Evolutionary conservation across 371 early-diverging fungal genomes (phyloP).

Genomic region (Mucor mucedo): DNA sequence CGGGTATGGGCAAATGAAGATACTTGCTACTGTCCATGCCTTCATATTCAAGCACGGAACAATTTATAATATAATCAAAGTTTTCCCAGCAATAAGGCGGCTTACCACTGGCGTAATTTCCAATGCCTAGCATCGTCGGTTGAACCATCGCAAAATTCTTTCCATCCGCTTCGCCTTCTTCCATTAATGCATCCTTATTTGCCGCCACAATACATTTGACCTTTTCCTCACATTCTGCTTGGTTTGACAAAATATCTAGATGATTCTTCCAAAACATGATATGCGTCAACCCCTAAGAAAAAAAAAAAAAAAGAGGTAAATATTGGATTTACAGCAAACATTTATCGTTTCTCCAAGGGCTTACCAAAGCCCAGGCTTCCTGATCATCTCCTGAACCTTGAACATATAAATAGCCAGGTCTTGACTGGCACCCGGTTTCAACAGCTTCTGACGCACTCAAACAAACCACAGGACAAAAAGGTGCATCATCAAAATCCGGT

Average conservation of each 20-base stretch:
- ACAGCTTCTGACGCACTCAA: constrained; percentile 74
- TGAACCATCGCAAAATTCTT: constrained; percentile 56
- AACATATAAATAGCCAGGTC: constrained; percentile 74
- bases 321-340: neutral
- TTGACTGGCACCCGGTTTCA: constrained; percentile 55
- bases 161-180: constrained; percentile 11
- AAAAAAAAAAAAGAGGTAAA: neutral
- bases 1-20: constrained; percentile 68
- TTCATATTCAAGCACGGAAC: constrained; percentile 52
- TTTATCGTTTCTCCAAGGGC: neutral
- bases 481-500: constrained; percentile 54
- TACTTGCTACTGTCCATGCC: constrained; percentile 37
- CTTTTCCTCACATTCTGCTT: constrained; percentile 52
- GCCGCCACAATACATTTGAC: constrained; percentile 47
- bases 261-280: constrained; percentile 75
- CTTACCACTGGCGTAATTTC: constrained; percentile 51
- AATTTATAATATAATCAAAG: constrained; percentile 74
- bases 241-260: constrained; percentile 47
- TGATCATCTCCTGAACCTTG: constrained; percentile 92
- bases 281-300: constrained; percentile 63
- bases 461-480: constrained; percentile 73
- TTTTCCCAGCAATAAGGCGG: constrained; percentile 60
- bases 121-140: constrained; percentile 66
- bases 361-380: constrained; percentile 80
- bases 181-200: constrained; percentile 13